phyloP scores from a whole-genome alignment of 108 stramenopile species.

The Seminavis robusta region DNA sequence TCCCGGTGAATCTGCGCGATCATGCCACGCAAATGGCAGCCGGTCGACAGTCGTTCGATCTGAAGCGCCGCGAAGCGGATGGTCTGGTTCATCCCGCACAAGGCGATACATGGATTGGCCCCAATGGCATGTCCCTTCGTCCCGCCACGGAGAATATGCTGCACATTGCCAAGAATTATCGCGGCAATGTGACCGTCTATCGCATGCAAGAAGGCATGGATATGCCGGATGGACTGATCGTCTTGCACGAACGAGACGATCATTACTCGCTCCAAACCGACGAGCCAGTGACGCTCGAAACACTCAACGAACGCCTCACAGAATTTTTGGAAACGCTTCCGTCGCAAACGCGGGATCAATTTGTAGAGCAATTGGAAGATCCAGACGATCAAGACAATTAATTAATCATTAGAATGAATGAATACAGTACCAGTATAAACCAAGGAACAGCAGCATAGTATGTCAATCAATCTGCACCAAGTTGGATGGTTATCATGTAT shows the following conservation, averaged over 20 bases:
- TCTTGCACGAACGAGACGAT: constrained; percentile 5
- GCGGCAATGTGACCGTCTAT: not conserved
- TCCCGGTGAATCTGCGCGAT: not conserved
- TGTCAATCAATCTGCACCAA: too few species aligned
- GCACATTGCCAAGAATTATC: not conserved
- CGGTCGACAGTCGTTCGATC: not conserved
- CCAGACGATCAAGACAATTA: constrained; percentile 8
- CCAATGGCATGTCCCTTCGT: constrained; percentile 1
- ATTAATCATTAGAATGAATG: too few species aligned
- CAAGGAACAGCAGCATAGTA: too few species aligned
- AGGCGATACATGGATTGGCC: constrained; percentile 7
- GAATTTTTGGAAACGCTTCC: not conserved
- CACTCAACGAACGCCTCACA: not conserved
- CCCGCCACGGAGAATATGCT: constrained; percentile 4
- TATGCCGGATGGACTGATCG: constrained; percentile 1
- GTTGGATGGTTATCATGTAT: too few species aligned
- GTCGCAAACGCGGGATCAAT: constrained; percentile 1
- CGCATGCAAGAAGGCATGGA: constrained; percentile 1
- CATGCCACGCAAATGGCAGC: constrained; percentile 5
- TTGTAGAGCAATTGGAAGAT: constrained; percentile 1
- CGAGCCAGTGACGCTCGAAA: not conserved
- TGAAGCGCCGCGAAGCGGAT: not conserved
- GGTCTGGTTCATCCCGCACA: not conserved
- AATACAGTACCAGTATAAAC: too few species aligned
- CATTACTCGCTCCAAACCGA: constrained; percentile 4